phyloP scores from a whole-genome alignment of 306 rosid genomes.

The Ziziphus jujuba region DNA sequence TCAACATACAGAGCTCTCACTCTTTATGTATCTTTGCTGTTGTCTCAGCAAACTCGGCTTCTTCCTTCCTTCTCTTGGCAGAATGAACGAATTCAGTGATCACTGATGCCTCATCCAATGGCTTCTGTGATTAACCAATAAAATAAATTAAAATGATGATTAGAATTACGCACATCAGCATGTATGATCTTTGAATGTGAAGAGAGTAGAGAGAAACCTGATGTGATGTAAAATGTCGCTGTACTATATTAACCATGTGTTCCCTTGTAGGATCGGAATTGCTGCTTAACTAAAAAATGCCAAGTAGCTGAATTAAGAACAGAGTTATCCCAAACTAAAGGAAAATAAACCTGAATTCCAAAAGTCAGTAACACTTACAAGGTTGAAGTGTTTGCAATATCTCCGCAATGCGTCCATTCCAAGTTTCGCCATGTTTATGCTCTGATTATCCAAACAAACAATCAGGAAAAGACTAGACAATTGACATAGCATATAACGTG shows the following conservation, averaged over 20 bases:
- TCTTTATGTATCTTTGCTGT: neutral
- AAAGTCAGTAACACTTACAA: constrained; percentile 41
- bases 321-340: neutral
- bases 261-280: constrained; percentile 43
- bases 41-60: constrained; percentile 6
- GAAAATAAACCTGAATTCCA: neutral
- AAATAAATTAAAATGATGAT: no score
- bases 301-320: neutral
- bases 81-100: constrained; percentile 50
- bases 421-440: constrained; percentile 49
- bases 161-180: neutral
- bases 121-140: constrained; percentile 34
- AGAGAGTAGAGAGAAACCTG: constrained; percentile 39
- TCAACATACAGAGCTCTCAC: constrained; percentile 12
- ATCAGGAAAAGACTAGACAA: neutral
- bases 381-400: constrained; percentile 62
- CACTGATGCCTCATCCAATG: constrained; percentile 43
- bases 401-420: constrained; percentile 56
- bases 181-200: neutral
- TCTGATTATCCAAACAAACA: constrained; percentile 30
- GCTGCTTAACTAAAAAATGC: constrained; percentile 34
- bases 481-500: neutral
- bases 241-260: constrained; percentile 40
- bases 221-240: constrained; percentile 49
- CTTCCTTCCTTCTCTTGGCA: constrained; percentile 36